phyloP scores from a whole-genome alignment of 805 yeast species.

The Sporopachydermia lactativora region DNA sequence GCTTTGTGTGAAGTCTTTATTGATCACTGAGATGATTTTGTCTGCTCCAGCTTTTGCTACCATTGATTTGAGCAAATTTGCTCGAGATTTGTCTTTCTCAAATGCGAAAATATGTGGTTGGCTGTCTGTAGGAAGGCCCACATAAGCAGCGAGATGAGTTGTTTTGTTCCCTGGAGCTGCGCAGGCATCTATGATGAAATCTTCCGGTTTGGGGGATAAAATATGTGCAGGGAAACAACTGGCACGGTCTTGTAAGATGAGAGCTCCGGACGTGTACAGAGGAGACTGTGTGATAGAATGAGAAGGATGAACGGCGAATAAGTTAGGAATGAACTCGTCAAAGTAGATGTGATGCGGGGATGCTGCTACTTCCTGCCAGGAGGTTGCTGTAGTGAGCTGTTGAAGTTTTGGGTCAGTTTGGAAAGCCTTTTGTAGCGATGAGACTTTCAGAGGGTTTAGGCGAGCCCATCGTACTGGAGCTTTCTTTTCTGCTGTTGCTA shows the following conservation, averaged over 20 bases:
- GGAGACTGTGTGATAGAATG: slow-evolving; percentile 55
- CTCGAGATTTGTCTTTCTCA: slow-evolving; percentile 70
- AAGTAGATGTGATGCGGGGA: slow-evolving; percentile 27
- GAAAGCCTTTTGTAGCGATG: slow-evolving; percentile 18
- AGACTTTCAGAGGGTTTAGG: slow-evolving; percentile 47
- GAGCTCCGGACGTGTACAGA: slow-evolving; percentile 57
- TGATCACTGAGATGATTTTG: slow-evolving; percentile 26
- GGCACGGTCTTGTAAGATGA: slow-evolving; percentile 91
- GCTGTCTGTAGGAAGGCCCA: slow-evolving; percentile 23
- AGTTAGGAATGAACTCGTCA: slow-evolving; percentile 60
- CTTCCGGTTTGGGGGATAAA: slow-evolving; percentile 45
- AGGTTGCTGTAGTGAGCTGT: slow-evolving; percentile 31
- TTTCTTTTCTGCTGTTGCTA: slow-evolving; percentile 18
- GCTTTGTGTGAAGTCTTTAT: slow-evolving; percentile 48
- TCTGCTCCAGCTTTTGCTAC: slow-evolving; percentile 59
- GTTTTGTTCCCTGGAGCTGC: slow-evolving; percentile 99
- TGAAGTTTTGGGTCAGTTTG: slow-evolving; percentile 20
- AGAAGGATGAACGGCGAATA: slow-evolving; percentile 72
- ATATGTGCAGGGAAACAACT: slow-evolving; percentile 94
- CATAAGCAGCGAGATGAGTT: slow-evolving; percentile 69
- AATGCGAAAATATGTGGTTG: slow-evolving; percentile 53
- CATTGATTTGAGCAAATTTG: slow-evolving; percentile 61
- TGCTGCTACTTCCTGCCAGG: slow-evolving; percentile 26
- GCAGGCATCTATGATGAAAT: slow-evolving; percentile 75
- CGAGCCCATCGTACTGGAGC: slow-evolving; percentile 77